Evolutionary conservation across 225 moss, liverwort and hornwort genomes (phyloP), one percentile per base, ranked within the genome.

Genomic region (Lunularia cruciata): DNA sequence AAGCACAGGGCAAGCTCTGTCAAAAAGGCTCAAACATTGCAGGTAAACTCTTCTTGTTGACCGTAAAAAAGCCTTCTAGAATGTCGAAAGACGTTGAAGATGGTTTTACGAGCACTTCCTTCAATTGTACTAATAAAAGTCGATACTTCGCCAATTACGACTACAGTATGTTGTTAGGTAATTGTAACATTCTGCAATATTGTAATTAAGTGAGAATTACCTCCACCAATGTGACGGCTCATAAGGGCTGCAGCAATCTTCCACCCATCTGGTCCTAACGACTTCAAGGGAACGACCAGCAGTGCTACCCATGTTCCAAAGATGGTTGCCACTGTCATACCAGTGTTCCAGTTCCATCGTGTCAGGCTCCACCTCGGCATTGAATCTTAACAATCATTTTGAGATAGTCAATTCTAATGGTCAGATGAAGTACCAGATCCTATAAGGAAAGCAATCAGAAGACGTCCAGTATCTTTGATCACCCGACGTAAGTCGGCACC

Each of bases 181-280:
- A n/a, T n/a, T n/a, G n/a, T n/a, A n/a, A n/a, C n/a, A n/a, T n/a
- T n/a, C n/a, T n/a, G n/a, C n/a, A n/a, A n/a, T n/a, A n/a, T n/a
- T n/a, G n/a, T n/a, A n/a, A n/a, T n/a, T n/a, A n/a, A n/a, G n/a
- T n/a, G n/a, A n/a, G n/a, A n/a, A n/a, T 71, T 28, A 89, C 94
- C 94, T 89, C 96, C 96, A 81, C 98, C 98, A 70, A 99, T 99
- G 57, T 99, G 98, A 34, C 98, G 91, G 73, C 86, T 84, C 89
- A 99, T 76, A 7, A 99, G 85, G n/a, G 98, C 98, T 70, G 98
- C 85, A 68, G 93, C 98, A 72, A 99, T 87, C 83, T 93, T 99
- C 98, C 98, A 99, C 4, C 91, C 89, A 74, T 99, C 98, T 47
- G 91, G 46, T 49, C 93, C 98, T 72, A 99, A 78, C 26, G 87